A percentile compares a stretch with the other conserved stretches of the same genome.
phyloP scores from a whole-genome alignment of 768 basidiomycete species.

The Russula sp. region DNA sequence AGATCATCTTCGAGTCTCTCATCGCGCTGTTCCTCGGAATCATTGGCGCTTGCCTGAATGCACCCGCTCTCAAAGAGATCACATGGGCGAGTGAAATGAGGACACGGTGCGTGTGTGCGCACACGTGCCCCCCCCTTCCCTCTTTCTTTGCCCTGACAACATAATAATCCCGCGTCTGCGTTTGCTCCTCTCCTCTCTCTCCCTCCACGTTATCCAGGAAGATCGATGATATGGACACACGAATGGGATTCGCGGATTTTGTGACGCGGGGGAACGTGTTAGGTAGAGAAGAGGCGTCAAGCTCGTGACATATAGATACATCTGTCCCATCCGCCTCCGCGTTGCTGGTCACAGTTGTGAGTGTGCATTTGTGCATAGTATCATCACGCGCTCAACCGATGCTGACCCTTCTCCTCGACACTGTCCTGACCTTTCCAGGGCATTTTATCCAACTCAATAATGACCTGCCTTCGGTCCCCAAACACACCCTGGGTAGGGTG shows the following conservation, averaged over 20 bases:
- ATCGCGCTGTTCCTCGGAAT: slow-evolving; percentile 59
- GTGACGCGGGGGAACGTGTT: slow-evolving; percentile 18
- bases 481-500: not conserved
- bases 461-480: not conserved
- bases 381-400: not conserved
- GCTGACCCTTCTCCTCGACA: not conserved
- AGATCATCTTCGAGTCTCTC: slow-evolving; percentile 67
- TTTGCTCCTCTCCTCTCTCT: not conserved
- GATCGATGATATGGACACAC: slow-evolving; percentile 23
- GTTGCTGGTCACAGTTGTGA: not conserved
- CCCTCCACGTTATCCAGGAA: not conserved
- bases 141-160: not conserved
- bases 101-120: slow-evolving; percentile 46
- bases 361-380: not conserved
- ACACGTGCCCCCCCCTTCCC: not conserved
- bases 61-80: slow-evolving; percentile 67
- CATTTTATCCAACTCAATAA: not conserved
- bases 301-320: not conserved
- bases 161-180: not conserved
- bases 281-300: not conserved
- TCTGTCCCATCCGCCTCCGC: no score
- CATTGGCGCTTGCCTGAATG: slow-evolving; percentile 63
- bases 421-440: no score
- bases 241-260: slow-evolving; percentile 21
- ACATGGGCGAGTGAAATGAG: slow-evolving; percentile 90